Evolutionary conservation across 768 basidiomycete species (phyloP).

Genomic region (Suillus spraguei): DNA sequence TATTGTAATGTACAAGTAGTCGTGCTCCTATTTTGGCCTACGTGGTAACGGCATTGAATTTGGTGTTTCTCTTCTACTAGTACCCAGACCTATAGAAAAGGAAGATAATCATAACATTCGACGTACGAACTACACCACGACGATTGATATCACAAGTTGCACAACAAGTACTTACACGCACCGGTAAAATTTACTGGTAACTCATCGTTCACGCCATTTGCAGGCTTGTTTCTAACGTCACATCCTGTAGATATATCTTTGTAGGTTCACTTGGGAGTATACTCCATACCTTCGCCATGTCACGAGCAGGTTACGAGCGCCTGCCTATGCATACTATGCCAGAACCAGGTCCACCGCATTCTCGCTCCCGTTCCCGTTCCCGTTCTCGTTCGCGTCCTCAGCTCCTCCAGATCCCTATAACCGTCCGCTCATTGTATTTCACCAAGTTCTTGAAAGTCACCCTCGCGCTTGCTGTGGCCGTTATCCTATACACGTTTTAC

Average conservation of each 20-base stretch:
- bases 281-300: constrained; percentile 28
- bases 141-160: not conserved
- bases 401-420: constrained; percentile 19
- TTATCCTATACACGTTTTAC: constrained; percentile 51
- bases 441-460: constrained; percentile 45
- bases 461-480: constrained; percentile 38
- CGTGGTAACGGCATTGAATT: not conserved
- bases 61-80: not conserved
- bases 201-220: not conserved
- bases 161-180: not conserved
- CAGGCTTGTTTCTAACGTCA: not conserved
- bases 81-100: not conserved
- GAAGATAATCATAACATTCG: not conserved
- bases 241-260: not conserved
- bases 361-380: constrained; percentile 31
- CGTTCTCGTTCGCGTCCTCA: constrained; percentile 25
- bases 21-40: constrained; percentile 1
- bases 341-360: constrained; percentile 31
- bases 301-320: constrained; percentile 47
- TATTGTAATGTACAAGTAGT: not conserved
- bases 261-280: not conserved
- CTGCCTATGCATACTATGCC: constrained; percentile 50
- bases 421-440: constrained; percentile 39
- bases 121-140: not conserved
- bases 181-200: not conserved